These are phyloP conservation scores for Paecilomyces fulvus DNA, from an alignment of 2,329 filamentous ascomycete species.

Conservation along the genomic window DNA sequence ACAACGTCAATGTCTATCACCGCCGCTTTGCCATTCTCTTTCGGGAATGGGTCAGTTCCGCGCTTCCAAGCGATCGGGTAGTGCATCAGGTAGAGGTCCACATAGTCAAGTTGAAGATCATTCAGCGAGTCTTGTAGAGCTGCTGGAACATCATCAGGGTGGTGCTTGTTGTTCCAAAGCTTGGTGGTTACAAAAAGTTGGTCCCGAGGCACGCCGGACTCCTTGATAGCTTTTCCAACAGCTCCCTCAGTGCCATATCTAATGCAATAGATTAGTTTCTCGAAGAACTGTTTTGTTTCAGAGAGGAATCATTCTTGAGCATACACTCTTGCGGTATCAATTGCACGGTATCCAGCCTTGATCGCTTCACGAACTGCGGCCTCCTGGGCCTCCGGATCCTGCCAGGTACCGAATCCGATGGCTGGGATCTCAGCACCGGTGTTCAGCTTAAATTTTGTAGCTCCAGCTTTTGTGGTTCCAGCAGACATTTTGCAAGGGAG, in stretches of 20 bases:
- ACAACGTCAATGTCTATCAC: slow-evolving; percentile 41
- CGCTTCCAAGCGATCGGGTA: slow-evolving; percentile 50
- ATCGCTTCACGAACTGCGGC: slow-evolving; percentile 40
- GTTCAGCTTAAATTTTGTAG: slow-evolving; percentile 38
- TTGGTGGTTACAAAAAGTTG: slow-evolving; percentile 61
- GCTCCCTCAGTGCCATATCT: slow-evolving; percentile 58
- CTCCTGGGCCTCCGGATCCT: slow-evolving; percentile 44
- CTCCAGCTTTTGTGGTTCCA: slow-evolving; percentile 12
- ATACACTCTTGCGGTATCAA: slow-evolving; percentile 43
- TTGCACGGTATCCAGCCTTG: slow-evolving; percentile 47
- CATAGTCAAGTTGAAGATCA: slow-evolving; percentile 56
- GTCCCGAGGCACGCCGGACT: slow-evolving; percentile 54
- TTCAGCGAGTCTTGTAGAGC: slow-evolving; percentile 55
- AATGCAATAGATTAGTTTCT: not conserved
- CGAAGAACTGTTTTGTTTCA: not conserved
- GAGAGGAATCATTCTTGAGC: slow-evolving; percentile 1
- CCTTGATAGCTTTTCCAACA: slow-evolving; percentile 56
- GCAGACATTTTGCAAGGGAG: not conserved
- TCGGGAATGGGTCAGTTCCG: slow-evolving; percentile 41
- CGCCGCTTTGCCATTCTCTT: slow-evolving; percentile 35
- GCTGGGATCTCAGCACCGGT: slow-evolving; percentile 40
- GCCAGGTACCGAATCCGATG: slow-evolving; percentile 48
- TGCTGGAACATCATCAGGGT: slow-evolving; percentile 52
- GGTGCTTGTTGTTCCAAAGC: slow-evolving; percentile 57
- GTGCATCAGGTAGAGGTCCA: slow-evolving; percentile 64